Evolutionary conservation across 805 yeast species (phyloP), one percentile per base, ranked within the genome.

Genomic region (Dipodascopsis tothii): DNA sequence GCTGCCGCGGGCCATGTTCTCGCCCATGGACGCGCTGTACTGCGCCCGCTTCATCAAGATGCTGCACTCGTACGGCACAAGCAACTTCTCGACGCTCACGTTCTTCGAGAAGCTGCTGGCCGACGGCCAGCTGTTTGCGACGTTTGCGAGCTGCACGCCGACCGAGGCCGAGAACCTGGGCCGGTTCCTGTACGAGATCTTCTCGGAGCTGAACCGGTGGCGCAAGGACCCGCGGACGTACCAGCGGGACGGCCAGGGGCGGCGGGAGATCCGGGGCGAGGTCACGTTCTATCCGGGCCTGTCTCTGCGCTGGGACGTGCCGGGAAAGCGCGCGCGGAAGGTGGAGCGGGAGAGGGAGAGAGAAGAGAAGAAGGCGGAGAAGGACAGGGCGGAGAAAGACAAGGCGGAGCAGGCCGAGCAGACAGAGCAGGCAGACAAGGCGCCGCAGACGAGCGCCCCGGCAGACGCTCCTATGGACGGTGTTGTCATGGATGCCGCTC

Each of bases 151-250:
- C 1, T 74, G 78, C 42, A 83, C 96, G 0, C 72, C 84, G 0
- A 62, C 70, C 3, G 96, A 88, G 57, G 79, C 94, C 1, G 94
- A 87, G 54, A 83, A 84, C 57, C 60, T 87, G 32, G 95, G 95
- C 3, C 61, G 84, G 9, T 87, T 88, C 53, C 74, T 77, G 53
- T 68, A 75, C 21, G 78, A 75, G 20, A 49, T 82, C 1, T 63
- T 85, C 35, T 63, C 60, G 4, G 63, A 62, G 19, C 65, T 80
- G 35, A 73, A 74, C 43, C 46, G 56, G n/a, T 56, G 66, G 50
- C 75, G 83, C 70, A 58, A 59, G 1, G 50, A 59, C 6, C 62
- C 63, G 9, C 62, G 54, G 21, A 23, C 16, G n/a, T 75, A 67
- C 54, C 46, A 54, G 1, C 25, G 43, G 3, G 54, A 56, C 6